Conservation (phyloP, 1,284 basidiomycete species). For the Vanrija pseudolonga region DNA sequence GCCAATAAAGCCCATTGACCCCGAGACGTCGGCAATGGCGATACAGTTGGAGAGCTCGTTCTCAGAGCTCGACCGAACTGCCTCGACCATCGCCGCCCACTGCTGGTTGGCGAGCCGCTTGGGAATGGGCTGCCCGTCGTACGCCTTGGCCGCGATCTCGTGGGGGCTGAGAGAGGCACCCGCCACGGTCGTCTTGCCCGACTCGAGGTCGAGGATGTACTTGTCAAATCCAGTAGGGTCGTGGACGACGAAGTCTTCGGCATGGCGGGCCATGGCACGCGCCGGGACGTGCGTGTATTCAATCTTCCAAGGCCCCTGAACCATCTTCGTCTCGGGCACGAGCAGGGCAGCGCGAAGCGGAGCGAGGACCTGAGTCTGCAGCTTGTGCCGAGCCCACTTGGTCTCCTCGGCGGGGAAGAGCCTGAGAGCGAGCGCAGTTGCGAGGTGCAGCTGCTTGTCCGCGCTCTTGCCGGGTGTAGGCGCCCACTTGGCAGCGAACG, state of each 20-base stretch:
- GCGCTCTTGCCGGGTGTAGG: slow-evolving; percentile 59
- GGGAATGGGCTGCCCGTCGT: slow-evolving; percentile 8
- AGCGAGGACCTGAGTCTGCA: slow-evolving; percentile 47
- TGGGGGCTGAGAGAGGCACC: slow-evolving; percentile 34
- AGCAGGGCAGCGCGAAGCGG: slow-evolving; percentile 55
- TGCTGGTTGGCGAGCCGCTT: slow-evolving; percentile 57
- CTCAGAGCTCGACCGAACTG: slow-evolving; percentile 55
- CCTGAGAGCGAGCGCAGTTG: slow-evolving; percentile 59
- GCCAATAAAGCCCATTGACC: slow-evolving; percentile 58
- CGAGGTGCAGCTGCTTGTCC: slow-evolving; percentile 61
- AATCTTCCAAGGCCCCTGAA: slow-evolving; percentile 39
- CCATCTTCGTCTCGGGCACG: slow-evolving; percentile 63
- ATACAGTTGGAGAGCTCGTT: slow-evolving; percentile 57
- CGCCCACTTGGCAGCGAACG: slow-evolving; percentile 65
- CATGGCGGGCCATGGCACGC: slow-evolving; percentile 60
- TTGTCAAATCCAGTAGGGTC: slow-evolving; percentile 58
- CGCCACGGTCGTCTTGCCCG: slow-evolving; percentile 43
- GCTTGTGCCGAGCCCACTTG: slow-evolving; percentile 42
- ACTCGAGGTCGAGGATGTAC: slow-evolving; percentile 58
- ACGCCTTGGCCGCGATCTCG: slow-evolving; percentile 22
- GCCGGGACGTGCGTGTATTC: slow-evolving; percentile 61
- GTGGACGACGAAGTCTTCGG: slow-evolving; percentile 56
- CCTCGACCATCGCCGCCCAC: slow-evolving; percentile 60
- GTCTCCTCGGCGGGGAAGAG: slow-evolving; percentile 48
- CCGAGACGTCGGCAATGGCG: slow-evolving; percentile 70